phyloP scores from a whole-genome alignment of 495 filamentous ascomycete species.

The Sordaria brevicollis region DNA sequence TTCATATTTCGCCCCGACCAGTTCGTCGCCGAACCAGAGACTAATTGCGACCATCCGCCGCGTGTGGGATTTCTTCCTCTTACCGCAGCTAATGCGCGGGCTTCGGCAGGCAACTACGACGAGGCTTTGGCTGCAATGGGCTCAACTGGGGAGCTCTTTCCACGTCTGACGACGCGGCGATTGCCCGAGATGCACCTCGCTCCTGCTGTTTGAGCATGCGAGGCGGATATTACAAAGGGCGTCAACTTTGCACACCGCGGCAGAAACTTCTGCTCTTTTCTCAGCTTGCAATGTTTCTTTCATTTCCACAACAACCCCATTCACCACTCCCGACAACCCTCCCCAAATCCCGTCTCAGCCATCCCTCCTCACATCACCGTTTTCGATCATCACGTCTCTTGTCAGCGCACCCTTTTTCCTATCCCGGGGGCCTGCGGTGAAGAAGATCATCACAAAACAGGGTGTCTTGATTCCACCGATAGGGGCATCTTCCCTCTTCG shows the following conservation, averaged over 20 bases:
- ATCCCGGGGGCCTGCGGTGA: conserved; percentile 4
- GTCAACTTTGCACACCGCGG: not conserved
- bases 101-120: not conserved
- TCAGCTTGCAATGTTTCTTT: not conserved
- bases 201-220: not conserved
- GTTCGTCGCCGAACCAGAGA: not conserved
- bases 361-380: not conserved
- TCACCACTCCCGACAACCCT: not conserved
- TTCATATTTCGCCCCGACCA: not conserved
- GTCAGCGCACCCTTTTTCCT: not conserved
- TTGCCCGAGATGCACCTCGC: not conserved
- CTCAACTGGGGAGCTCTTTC: not conserved
- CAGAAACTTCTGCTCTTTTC: no score
- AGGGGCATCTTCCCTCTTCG: not conserved
- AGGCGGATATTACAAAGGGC: not conserved
- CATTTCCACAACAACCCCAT: not conserved
- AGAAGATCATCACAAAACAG: conserved; percentile 1
- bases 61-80: not conserved
- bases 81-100: not conserved
- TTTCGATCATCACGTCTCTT: not conserved
- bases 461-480: not conserved
- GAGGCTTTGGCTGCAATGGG: not conserved
- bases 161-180: not conserved
- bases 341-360: not conserved
- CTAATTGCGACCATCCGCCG: not conserved